phyloP scores from a whole-genome alignment of 495 filamentous ascomycete species.

The Letharia columbiana region DNA sequence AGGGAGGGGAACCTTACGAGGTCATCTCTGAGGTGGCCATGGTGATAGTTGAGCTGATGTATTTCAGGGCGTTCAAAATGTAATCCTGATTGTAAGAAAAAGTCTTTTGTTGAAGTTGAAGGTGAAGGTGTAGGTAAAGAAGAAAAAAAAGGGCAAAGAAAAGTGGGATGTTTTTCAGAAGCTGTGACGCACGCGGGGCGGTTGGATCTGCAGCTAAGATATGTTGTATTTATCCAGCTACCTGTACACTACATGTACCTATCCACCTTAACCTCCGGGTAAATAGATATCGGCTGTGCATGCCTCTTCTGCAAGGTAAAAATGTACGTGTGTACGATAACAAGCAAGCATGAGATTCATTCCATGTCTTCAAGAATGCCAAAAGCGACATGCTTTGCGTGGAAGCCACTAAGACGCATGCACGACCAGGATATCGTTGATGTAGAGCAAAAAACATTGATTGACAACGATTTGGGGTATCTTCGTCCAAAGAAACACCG shows the following conservation, averaged over 20 bases:
- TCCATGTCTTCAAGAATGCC: background rate
- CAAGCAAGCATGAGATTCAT: background rate
- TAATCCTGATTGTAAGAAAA: too few species aligned
- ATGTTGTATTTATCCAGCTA: background rate
- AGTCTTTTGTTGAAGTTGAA: too few species aligned
- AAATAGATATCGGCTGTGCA: background rate
- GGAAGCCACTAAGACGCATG: background rate
- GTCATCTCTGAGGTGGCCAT: slow-evolving; percentile 5
- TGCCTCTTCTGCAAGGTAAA: background rate
- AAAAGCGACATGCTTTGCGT: background rate
- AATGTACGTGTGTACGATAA: too few species aligned
- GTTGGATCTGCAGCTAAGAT: background rate
- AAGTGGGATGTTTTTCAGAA: background rate
- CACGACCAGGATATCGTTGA: background rate
- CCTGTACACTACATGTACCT: too few species aligned
- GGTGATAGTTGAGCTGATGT: background rate
- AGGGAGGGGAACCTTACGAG: background rate
- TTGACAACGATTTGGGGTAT: slow-evolving; percentile 3
- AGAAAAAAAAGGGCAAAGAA: background rate
- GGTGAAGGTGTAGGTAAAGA: background rate
- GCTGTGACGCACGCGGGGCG: slow-evolving; percentile 1
- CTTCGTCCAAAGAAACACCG: background rate
- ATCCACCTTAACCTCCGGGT: background rate
- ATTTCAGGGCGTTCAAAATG: too few species aligned
- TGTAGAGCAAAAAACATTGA: background rate